phyloP scores from a whole-genome alignment of 2,329 filamentous ascomycete species.

The Aspergillus uvarum region DNA sequence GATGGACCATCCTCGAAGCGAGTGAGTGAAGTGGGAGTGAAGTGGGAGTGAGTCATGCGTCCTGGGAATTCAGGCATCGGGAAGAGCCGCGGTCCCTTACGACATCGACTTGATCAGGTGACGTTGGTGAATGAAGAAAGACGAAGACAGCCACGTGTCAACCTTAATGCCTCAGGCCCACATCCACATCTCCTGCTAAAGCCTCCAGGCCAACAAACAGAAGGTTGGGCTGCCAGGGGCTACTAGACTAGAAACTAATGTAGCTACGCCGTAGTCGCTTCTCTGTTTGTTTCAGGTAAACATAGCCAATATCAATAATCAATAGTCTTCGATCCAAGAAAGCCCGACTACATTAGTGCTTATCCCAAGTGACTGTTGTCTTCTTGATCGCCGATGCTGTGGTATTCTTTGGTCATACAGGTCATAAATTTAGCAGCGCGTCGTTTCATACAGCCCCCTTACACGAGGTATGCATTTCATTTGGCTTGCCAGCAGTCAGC shows the following conservation, averaged over 20 bases:
- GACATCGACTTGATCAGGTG: constrained; percentile 12
- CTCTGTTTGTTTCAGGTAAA: constrained; percentile 3
- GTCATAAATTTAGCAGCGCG: neutral
- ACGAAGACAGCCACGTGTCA: neutral
- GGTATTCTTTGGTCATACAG: neutral
- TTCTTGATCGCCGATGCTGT: neutral
- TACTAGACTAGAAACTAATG: neutral
- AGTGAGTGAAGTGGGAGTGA: too few species aligned
- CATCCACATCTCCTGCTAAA: neutral
- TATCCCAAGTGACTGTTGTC: neutral
- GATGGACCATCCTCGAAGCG: neutral
- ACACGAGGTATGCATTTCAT: neutral
- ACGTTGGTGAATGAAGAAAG: neutral
- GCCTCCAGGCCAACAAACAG: neutral
- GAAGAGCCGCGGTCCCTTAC: neutral
- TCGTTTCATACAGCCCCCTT: neutral
- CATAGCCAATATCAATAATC: neutral
- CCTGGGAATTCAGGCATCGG: neutral
- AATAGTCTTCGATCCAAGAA: constrained; percentile 1
- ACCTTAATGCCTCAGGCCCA: neutral
- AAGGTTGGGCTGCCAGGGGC: neutral
- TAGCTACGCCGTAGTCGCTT: neutral
- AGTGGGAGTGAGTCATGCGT: neutral
- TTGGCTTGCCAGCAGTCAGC: neutral
- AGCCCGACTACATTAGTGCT: constrained; percentile 2